Evolutionary conservation across 139 green algal species (phyloP).

Genomic region (Auxenochlorella pyrenoidosa): DNA sequence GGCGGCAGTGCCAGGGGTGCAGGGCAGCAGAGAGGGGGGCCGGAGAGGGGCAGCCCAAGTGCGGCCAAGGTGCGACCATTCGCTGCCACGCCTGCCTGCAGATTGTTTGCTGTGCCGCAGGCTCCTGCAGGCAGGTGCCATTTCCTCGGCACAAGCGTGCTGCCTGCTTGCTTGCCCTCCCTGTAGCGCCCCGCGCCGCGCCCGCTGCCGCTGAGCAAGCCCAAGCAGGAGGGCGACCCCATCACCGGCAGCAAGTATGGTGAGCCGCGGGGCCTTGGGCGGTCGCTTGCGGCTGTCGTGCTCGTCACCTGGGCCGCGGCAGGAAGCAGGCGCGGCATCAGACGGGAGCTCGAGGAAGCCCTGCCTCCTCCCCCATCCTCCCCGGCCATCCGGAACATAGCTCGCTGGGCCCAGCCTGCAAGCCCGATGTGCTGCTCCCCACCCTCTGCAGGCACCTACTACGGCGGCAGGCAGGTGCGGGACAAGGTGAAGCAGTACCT

Average conservation of each 20-base stretch:
- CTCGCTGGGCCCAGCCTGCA: neutral
- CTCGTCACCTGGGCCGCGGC: no score
- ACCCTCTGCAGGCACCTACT: conserved; percentile 42
- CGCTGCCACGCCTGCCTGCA: neutral
- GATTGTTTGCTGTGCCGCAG: neutral
- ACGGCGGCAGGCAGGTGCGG: conserved; percentile 37
- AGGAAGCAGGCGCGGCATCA: no score
- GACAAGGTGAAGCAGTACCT: conserved; percentile 43
- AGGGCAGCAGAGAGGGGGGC: neutral
- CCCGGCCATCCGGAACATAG: neutral
- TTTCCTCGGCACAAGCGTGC: neutral
- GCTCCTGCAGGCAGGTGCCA: neutral
- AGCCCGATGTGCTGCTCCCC: neutral
- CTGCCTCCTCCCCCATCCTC: neutral
- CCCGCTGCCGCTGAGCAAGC: conserved; percentile 5
- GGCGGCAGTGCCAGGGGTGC: neutral
- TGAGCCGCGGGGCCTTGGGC: neutral
- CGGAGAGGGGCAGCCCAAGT: no score
- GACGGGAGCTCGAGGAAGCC: neutral
- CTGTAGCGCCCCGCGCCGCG: conserved; percentile 27
- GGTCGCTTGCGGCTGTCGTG: no score
- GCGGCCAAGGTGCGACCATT: no score
- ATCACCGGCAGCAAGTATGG: conserved; percentile 19
- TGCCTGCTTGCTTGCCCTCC: neutral
- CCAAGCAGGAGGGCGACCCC: neutral